phyloP scores from a whole-genome alignment of 345 rosid species.

The Populus alba region DNA sequence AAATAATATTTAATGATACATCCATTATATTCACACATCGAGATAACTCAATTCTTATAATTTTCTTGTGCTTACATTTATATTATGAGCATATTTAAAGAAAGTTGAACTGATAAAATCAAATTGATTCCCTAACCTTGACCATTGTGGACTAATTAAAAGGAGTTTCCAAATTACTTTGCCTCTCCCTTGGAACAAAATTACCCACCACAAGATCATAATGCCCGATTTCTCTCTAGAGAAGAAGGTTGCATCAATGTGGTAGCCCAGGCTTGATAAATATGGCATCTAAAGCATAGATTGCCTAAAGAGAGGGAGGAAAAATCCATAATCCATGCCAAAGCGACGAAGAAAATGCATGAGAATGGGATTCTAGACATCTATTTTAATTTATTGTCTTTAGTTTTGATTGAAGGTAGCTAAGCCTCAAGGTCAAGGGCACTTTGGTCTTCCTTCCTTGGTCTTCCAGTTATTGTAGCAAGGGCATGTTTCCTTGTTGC shows the following conservation, averaged over 20 bases:
- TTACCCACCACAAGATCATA: too few species aligned
- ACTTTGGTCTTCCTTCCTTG: conserved; percentile 17
- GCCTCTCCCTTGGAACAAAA: background rate
- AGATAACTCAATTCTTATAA: too few species aligned
- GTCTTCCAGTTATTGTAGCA: conserved; percentile 23
- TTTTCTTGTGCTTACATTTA: too few species aligned
- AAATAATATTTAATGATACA: too few species aligned
- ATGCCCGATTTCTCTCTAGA: too few species aligned
- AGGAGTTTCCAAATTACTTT: background rate
- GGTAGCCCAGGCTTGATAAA: background rate
- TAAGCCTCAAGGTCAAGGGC: background rate
- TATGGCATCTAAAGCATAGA: background rate
- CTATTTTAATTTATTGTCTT: background rate
- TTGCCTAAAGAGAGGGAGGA: too few species aligned
- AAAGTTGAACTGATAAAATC: too few species aligned
- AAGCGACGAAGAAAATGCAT: too few species aligned
- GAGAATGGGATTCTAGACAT: background rate
- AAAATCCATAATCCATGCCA: too few species aligned
- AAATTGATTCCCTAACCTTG: background rate
- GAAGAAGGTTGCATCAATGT: too few species aligned
- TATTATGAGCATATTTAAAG: too few species aligned
- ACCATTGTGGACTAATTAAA: background rate
- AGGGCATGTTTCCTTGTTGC: conserved; percentile 16
- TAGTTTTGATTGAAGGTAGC: background rate
- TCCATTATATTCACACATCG: too few species aligned